phyloP scores from a whole-genome alignment of 805 yeast genomes.

The Nakazawaea peltata region DNA sequence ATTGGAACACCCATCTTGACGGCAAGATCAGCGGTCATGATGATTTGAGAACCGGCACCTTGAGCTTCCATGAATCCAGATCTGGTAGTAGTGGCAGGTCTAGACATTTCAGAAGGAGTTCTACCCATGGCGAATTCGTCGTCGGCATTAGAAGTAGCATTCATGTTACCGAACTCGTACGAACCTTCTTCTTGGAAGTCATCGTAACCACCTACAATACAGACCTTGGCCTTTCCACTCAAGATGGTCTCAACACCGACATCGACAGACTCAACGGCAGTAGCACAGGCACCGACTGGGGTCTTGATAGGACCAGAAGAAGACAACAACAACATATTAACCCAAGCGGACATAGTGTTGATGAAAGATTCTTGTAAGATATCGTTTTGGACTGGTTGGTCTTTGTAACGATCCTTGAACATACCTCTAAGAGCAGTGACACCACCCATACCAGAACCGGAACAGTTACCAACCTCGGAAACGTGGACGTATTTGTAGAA shows the following conservation, averaged over 20 bases:
- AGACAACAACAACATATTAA: slow-evolving; percentile 92
- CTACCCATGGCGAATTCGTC: slow-evolving; percentile 93
- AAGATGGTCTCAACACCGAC: slow-evolving; percentile 90
- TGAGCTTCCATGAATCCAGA: slow-evolving; percentile 99
- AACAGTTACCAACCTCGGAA: slow-evolving; percentile 97
- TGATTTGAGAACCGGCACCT: slow-evolving; percentile 97
- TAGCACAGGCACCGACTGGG: slow-evolving; percentile 99
- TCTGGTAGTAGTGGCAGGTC: slow-evolving; percentile 96
- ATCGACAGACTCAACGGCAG: slow-evolving; percentile 96
- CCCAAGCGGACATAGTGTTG: slow-evolving; percentile 99
- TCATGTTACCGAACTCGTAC: slow-evolving; percentile 96
- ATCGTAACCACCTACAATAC: slow-evolving; percentile 98
- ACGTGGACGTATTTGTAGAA: slow-evolving; percentile 97
- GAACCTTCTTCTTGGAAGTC: slow-evolving; percentile 99
- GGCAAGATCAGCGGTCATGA: slow-evolving; percentile 93
- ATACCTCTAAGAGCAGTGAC: slow-evolving; percentile 93
- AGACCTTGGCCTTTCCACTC: slow-evolving; percentile 91
- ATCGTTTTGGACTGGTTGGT: slow-evolving; percentile 94
- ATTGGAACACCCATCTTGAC: slow-evolving; percentile 98
- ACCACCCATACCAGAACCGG: slow-evolving; percentile 99
- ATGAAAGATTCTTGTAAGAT: slow-evolving; percentile 96
- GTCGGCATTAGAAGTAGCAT: slow-evolving; percentile 87
- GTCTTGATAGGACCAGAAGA: slow-evolving; percentile 99
- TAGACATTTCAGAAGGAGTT: slow-evolving; percentile 97
- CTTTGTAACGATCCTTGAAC: slow-evolving; percentile 93